Conservation (phyloP, 768 basidiomycete genomes). For the Boletus rufocinnamomeus region DNA sequence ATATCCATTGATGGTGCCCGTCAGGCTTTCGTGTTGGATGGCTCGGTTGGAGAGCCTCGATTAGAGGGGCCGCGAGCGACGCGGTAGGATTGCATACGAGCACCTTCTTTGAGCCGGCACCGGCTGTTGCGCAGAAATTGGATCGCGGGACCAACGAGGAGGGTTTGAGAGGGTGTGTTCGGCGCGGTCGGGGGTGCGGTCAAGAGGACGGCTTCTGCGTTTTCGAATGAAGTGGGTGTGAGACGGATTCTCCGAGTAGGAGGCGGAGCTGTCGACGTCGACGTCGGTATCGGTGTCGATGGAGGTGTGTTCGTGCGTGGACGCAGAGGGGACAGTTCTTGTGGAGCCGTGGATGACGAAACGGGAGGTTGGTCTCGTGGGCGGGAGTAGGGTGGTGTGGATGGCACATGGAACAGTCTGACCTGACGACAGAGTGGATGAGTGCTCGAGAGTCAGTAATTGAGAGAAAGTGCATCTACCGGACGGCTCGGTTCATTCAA, state of each 20-base stretch:
- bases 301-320: background rate
- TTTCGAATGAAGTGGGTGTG: slow-evolving; percentile 50
- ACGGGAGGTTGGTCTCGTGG: background rate
- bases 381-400: background rate
- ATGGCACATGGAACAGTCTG: background rate
- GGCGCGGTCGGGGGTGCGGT: slow-evolving; percentile 38
- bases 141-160: slow-evolving; percentile 53
- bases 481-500: slow-evolving; percentile 1
- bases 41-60: slow-evolving; percentile 7
- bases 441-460: background rate
- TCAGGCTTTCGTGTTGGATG: slow-evolving; percentile 1
- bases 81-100: slow-evolving; percentile 59
- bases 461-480: slow-evolving; percentile 13
- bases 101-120: slow-evolving; percentile 44
- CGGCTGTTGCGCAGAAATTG: slow-evolving; percentile 47
- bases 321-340: slow-evolving; percentile 35
- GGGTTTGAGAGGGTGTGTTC: slow-evolving; percentile 30
- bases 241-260: slow-evolving; percentile 40
- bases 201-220: slow-evolving; percentile 55
- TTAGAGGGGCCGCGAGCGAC: slow-evolving; percentile 33
- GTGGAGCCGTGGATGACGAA: slow-evolving; percentile 43
- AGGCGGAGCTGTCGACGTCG: slow-evolving; percentile 12
- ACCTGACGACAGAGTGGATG: background rate
- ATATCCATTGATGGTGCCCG: background rate
- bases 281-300: background rate